A percentile compares a stretch with the other conserved stretches of the same genome.
These are phyloP conservation scores for Omphalotus guepiniiformis DNA, from an alignment of 768 basidiomycete genomes.

Conservation along the genomic window DNA sequence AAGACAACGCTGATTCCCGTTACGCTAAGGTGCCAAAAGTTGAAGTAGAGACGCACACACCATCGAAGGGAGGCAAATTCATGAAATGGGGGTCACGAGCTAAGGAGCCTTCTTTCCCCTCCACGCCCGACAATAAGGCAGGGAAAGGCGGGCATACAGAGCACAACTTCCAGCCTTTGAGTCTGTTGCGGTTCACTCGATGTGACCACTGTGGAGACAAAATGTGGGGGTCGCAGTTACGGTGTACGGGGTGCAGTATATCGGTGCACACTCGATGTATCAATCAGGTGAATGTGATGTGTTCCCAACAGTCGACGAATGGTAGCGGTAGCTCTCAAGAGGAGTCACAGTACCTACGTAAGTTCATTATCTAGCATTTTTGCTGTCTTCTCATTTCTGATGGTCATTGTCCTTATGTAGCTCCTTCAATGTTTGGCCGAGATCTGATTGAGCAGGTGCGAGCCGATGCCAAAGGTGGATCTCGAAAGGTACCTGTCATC, in stretches of 20 bases:
- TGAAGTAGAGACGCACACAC: conserved; percentile 45
- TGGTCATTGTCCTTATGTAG: conserved; percentile 34
- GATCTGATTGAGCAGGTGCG: conserved; percentile 81
- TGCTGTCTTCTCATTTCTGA: conserved; percentile 5
- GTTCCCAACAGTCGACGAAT: conserved; percentile 47
- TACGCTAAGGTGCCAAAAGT: conserved; percentile 35
- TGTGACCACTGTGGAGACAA: conserved; percentile 98
- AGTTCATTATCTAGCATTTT: conserved; percentile 14
- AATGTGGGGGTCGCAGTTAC: conserved; percentile 96
- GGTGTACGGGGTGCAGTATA: conserved; percentile 82
- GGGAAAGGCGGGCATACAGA: conserved; percentile 41
- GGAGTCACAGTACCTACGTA: conserved; percentile 37
- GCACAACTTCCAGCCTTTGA: conserved; percentile 88
- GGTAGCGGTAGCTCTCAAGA: conserved; percentile 27
- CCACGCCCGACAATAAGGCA: conserved; percentile 29
- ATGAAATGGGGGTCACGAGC: conserved; percentile 65
- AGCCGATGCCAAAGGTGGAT: conserved; percentile 55
- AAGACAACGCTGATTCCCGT: conserved; percentile 41
- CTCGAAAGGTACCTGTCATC: conserved; percentile 74
- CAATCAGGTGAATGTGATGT: conserved; percentile 60
- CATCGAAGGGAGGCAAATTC: conserved; percentile 51
- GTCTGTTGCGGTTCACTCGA: conserved; percentile 80
- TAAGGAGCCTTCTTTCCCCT: conserved; percentile 35
- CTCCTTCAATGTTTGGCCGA: conserved; percentile 90
- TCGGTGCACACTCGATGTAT: conserved; percentile 88